A percentile compares a stretch with the other conserved stretches of the same genome.
phyloP scores from a whole-genome alignment of 352 stramenopile genomes.

The Proteromonas lacertae region DNA sequence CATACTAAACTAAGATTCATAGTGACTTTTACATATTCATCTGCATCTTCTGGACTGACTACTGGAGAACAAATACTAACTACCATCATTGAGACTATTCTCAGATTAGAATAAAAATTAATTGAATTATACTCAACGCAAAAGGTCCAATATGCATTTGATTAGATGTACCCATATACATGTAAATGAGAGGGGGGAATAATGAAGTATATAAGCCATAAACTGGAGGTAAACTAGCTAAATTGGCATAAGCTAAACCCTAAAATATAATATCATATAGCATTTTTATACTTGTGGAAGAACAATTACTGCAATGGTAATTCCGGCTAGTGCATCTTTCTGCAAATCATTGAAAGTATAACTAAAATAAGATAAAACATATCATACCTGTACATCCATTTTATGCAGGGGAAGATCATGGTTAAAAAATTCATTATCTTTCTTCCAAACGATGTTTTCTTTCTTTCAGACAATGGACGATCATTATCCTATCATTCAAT shows the following conservation, averaged over 20 bases:
- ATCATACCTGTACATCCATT: no score
- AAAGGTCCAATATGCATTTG: slow-evolving; percentile 34
- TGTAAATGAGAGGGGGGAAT: slow-evolving; percentile 33
- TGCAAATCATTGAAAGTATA: no score
- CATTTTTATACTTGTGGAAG: slow-evolving; percentile 1
- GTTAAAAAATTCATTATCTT: no score
- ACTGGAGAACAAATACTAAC: background rate
- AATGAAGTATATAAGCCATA: slow-evolving; percentile 45
- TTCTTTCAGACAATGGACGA: no score
- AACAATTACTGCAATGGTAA: slow-evolving; percentile 1
- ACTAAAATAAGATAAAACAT: no score
- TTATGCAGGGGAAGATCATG: no score
- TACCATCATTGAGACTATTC: slow-evolving; percentile 18
- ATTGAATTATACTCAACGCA: no score
- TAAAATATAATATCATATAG: background rate
- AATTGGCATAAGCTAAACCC: slow-evolving; percentile 4
- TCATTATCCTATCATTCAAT: no score
- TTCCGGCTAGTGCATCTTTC: background rate
- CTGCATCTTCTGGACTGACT: background rate
- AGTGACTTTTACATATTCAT: background rate
- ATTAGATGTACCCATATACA: slow-evolving; percentile 29
- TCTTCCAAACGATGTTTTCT: no score
- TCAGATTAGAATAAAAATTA: no score
- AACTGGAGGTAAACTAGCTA: slow-evolving; percentile 20
- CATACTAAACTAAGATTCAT: slow-evolving; percentile 24